Percentiles rank a stretch among this genome's conserved stretches.
These are phyloP conservation scores for Triangularia setosa DNA, from an alignment of 2,329 filamentous ascomycete genomes.

Conservation along the genomic window DNA sequence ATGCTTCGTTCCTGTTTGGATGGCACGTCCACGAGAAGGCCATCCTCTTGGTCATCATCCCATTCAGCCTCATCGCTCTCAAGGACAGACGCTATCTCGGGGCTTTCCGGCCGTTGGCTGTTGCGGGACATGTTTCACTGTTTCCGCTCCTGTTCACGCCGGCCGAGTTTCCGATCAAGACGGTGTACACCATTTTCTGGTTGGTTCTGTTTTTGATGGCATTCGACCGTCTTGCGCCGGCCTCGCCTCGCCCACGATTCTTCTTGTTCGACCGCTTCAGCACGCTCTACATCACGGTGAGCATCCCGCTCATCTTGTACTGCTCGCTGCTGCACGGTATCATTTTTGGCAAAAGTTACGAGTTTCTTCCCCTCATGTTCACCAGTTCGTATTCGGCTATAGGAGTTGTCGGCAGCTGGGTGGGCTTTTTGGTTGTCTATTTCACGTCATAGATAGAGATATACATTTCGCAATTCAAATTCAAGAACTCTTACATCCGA, in stretches of 20 bases:
- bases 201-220: constrained; percentile 77
- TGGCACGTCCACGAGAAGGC: constrained; percentile 99
- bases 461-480: not conserved
- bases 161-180: constrained; percentile 91
- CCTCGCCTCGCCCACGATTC: constrained; percentile 71
- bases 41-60: constrained; percentile 87
- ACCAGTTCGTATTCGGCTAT: constrained; percentile 91
- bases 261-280: constrained; percentile 91
- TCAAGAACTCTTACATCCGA: not conserved
- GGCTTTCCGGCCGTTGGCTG: constrained; percentile 85
- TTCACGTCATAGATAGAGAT: constrained; percentile 52
- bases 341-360: constrained; percentile 76
- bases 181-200: constrained; percentile 89
- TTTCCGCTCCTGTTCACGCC: constrained; percentile 92
- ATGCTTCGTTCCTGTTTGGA: constrained; percentile 93
- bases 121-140: constrained; percentile 90
- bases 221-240: constrained; percentile 84
- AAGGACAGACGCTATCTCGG: constrained; percentile 86
- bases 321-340: constrained; percentile 78
- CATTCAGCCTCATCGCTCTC: constrained; percentile 88
- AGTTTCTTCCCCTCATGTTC: constrained; percentile 96
- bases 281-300: constrained; percentile 81
- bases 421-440: constrained; percentile 91
- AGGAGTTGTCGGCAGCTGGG: constrained; percentile 93
- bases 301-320: constrained; percentile 85